Conservation (phyloP, 768 basidiomycete genomes). For the Tylopilus felleus region DNA sequence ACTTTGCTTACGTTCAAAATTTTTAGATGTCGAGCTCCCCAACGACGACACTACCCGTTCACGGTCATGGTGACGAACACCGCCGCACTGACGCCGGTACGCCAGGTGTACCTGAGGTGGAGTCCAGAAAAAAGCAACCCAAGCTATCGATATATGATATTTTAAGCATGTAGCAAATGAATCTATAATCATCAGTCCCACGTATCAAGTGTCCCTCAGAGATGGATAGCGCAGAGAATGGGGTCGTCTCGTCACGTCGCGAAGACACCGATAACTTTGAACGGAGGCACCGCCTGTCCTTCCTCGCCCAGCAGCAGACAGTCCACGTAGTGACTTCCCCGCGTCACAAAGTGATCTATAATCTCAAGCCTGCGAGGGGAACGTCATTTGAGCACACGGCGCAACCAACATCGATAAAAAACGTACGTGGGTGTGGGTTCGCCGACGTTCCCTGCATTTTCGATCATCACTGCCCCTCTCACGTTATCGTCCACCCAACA, state of each 20-base stretch:
- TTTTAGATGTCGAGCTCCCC: no score
- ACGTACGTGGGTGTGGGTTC: conserved; percentile 68
- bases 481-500: conserved; percentile 99
- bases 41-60: no score
- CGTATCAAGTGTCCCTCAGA: background rate
- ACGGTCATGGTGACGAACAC: no score
- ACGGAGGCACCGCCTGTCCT: conserved; percentile 70
- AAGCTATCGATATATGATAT: no score
- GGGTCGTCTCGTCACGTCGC: conserved; percentile 46
- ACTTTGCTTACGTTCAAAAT: no score
- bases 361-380: conserved; percentile 57
- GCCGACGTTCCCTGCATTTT: conserved; percentile 68
- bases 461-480: conserved; percentile 67
- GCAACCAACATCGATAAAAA: background rate
- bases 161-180: background rate
- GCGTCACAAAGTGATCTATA: conserved; percentile 83
- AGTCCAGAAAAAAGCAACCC: no score
- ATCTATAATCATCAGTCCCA: conserved; percentile 2
- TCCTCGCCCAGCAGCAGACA: conserved; percentile 88
- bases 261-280: conserved; percentile 92
- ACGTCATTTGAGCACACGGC: conserved; percentile 1
- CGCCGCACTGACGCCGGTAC: no score
- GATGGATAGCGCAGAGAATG: background rate
- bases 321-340: conserved; percentile 91
- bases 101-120: no score